Base-by-base conservation (phyloP, 2,329 filamentous ascomycete genomes). In the Exophiala calicioides region DNA sequence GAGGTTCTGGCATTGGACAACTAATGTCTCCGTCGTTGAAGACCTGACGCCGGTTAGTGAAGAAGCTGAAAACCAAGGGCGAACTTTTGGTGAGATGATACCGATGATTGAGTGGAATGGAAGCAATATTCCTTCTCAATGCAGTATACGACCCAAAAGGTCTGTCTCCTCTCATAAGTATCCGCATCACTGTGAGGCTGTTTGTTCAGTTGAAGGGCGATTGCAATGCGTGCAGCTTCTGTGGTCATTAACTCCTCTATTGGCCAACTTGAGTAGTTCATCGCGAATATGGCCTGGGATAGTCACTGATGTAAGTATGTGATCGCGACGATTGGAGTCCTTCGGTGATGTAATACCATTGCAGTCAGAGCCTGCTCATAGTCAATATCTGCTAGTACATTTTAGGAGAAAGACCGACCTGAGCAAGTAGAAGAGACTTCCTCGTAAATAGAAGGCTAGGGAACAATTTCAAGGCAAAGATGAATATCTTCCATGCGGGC, bases 121-220 rank as follows among this genome's bases (percentile, higher is more conserved):
- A 71, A 69, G 21, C 55, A 62, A 1, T 52, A 48, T 5, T 59
- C 58, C 37, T 72, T 71, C 35, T 73, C 70, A 13, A 72, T 30
- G 7, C 57, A 56, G 40, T 71, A 72, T 12, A 71, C 58, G 0
- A 68, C 64, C 68, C 69, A 73, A 40, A 72, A 73, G 0, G 63
- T 63, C 30, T 60, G 55, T 20, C 61, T 53, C 9, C 49, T 46
- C 18, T 46, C 24, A 16, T 47, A 50, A 29, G 53, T 35, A 29
- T 52, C 44, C 10, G 59, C 51, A 10, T 34, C 49, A 16, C 40
- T 43, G 31, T 42, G 48, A 19, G 50, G 39, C 3, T 56, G 46
- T 33, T 61, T 62, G 24, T 65, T 63, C 44, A 64, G 67, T 2
- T 62, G 58, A 8, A 67, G 53, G 1, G 47, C 40, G 20, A 63